A percentile compares a stretch with the other conserved stretches of the same genome.
Conservation (phyloP, 768 basidiomycete genomes). For the Ephemerocybe angulata region DNA sequence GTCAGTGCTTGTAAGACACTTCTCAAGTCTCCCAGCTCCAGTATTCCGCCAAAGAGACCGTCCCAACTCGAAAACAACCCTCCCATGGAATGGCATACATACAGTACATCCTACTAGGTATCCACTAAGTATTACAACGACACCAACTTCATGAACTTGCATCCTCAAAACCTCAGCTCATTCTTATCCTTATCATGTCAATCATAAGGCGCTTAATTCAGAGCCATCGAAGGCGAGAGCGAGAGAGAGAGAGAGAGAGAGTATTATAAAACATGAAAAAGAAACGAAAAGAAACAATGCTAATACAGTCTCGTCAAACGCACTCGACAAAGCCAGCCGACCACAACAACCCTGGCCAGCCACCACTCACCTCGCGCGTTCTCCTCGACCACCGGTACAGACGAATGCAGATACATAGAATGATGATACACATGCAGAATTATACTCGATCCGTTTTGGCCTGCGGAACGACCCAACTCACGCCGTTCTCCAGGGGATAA, state of each 20-base stretch:
- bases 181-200: too few relatives aligned
- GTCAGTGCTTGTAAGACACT: too few relatives aligned
- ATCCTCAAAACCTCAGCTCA: too few relatives aligned
- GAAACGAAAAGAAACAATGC: not conserved
- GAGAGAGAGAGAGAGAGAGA: not conserved
- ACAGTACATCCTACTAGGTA: too few relatives aligned
- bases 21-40: too few relatives aligned
- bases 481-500: not conserved
- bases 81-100: too few relatives aligned
- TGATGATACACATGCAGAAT: slow-evolving; percentile 3
- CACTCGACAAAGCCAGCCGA: too few relatives aligned
- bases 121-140: too few relatives aligned
- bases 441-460: not conserved
- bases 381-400: not conserved
- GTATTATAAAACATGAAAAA: not conserved
- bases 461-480: not conserved
- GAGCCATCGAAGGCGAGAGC: not conserved
- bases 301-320: not conserved
- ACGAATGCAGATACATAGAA: slow-evolving; percentile 2
- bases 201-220: too few relatives aligned
- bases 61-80: too few relatives aligned
- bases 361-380: not conserved
- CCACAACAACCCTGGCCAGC: not conserved
- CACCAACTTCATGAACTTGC: too few relatives aligned
- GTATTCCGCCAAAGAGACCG: too few relatives aligned